Evolutionary conservation across 176 grass and related monocot species (phyloP), one percentile per base, ranked within the genome.

Genomic region (Avena sativa): DNA sequence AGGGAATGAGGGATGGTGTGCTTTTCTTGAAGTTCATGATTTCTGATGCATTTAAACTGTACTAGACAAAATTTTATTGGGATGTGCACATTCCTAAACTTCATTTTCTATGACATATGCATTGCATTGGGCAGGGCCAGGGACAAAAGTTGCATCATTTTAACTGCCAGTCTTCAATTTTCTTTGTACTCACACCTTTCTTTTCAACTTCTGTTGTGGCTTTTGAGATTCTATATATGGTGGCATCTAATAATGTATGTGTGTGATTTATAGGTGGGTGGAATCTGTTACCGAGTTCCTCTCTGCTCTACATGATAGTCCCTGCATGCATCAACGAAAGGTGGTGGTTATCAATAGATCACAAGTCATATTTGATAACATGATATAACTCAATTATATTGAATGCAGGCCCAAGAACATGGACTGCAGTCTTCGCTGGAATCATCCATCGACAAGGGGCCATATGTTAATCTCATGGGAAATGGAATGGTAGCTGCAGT

Each of bases 401-500:
- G n/a, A 69, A 82, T 91, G 83, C 89, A 98, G 93, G 77, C 43
- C 70, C 76, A 79, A 75, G 79, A 66, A 65, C 86, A 52, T 48
- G 85, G 59, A 26, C 77, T 91, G 76, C 94, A 90, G 69, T 79
- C 87, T 87, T 87, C 72, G 11, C 12, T 96, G 49, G 93, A 91
- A 84, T 94, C 90, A 9, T 86, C 92, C 46, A 94, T 94, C 6
- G 92, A 94, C 72, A 92, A 94, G 60, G 92, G 87, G 46, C 96
- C 96, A 16, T 98, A 96, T 91, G 86, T 96, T 5, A 98, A 94
- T 84, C 84, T 98, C 79, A 91, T 83, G 87, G 92, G 88, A 87
- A 87, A 98, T 57, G 92, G 96, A 86, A 91, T 96, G 90, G 89
- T 96, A 85, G 85, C 90, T 87, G 90, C 93, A 50, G 89, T 89